Evolutionary conservation across 257 asterid genomes (phyloP).

Genomic region (Linaria vulgaris): DNA sequence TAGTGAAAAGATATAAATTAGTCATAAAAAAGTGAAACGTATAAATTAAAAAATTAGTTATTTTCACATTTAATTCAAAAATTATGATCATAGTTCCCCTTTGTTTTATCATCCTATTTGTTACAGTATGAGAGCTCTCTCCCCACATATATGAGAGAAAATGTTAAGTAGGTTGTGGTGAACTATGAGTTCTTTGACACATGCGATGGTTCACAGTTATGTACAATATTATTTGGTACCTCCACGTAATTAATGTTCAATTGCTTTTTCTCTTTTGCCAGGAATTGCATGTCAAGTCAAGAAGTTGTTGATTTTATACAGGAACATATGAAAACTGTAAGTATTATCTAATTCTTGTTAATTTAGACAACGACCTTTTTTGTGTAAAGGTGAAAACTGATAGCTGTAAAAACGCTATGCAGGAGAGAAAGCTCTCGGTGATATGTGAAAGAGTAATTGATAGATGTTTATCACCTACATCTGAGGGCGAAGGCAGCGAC

Average conservation of each 20-base stretch:
- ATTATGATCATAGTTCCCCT: neutral
- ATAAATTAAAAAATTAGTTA: too few species aligned
- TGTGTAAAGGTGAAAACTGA: conserved; percentile 14
- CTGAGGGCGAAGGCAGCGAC: conserved; percentile 91
- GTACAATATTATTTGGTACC: too few species aligned
- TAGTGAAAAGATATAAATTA: too few species aligned
- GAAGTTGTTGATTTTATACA: conserved; percentile 71
- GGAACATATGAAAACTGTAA: conserved; percentile 55
- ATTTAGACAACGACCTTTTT: neutral
- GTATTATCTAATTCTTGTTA: conserved; percentile 25
- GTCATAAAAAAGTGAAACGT: too few species aligned
- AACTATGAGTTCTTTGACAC: too few species aligned
- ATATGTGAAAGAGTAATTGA: conserved; percentile 77
- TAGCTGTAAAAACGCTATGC: conserved; percentile 22
- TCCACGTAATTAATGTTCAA: neutral
- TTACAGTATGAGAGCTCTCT: neutral
- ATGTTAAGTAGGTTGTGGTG: too few species aligned
- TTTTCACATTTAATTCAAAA: neutral
- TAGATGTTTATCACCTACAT: conserved; percentile 78
- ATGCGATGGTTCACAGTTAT: too few species aligned
- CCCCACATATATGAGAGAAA: neutral
- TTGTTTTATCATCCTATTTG: neutral
- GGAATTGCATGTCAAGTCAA: conserved; percentile 98
- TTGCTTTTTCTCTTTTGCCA: conserved; percentile 29
- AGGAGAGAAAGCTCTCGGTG: conserved; percentile 78